Base-by-base conservation (phyloP, 768 basidiomycete species). In the Leccinum longicurvipes region DNA sequence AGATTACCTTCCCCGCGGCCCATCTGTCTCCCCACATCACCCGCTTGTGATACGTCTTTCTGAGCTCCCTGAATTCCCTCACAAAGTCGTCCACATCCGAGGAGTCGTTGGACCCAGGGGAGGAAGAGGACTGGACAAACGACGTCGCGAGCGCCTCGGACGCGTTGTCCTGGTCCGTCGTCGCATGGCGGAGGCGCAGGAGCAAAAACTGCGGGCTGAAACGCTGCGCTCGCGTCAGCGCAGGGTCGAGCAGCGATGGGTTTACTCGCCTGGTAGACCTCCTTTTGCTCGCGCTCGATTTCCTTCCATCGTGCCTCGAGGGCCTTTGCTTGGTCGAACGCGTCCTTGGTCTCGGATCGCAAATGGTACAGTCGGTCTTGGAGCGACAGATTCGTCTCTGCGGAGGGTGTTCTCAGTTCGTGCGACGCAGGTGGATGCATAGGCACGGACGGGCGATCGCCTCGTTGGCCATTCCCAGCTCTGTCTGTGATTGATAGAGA, bases 11-110 rank as follows among this genome's bases (percentile, higher is more conserved):
- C 2, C 91, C 91, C 31, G 82, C 79, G 1, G 84, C 77, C 93
- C 95, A 98, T 62, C 87, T 78, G 67, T 93, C 90, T 17, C 85
- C 83, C 90, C 92, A 97, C 68, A 96, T 86, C 2, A 85, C 86
- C 17, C 95, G 79, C 72, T 96, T 97, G 70, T 98, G 95, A 71
- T 93, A 98, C n/a, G 80, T 79, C 73, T 92, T 95, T 60, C 96
- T 75, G 39, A 85, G 69, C 50, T 93, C 92, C 66, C 87, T 91
- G 75, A 95, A 97, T 62, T 92, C 85, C 63, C 78, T 85, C 51
- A 97, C 82, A 60, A 98, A 98, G 44, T 87, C 84, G 56, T 97
- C 94, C 23, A 94, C 81, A 31, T 90, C 89, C 51, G 60, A 50
- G 57, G 69, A 59, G 44, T 72, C 68, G 49, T 55, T 62, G 53